These are phyloP conservation scores for Solanum tarijense DNA, from an alignment of 257 asterid genomes.

Conservation along the genomic window DNA sequence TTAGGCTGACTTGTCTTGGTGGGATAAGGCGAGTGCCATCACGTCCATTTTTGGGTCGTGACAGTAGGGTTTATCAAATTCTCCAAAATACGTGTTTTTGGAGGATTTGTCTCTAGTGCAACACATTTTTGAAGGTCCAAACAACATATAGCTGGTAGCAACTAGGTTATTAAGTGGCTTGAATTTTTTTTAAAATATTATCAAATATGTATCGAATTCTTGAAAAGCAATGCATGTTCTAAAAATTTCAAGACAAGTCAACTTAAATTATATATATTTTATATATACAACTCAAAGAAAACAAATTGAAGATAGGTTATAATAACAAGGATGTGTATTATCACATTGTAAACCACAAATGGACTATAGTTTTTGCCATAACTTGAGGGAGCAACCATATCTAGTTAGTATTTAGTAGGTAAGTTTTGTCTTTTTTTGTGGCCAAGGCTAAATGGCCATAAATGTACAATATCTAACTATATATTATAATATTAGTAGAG, in stretches of 20 bases:
- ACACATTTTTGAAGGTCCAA: not conserved
- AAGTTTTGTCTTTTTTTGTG: constrained; percentile 8
- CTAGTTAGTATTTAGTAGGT: not conserved
- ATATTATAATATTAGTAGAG: constrained; percentile 7
- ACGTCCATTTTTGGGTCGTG: too few species aligned
- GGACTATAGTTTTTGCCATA: not conserved
- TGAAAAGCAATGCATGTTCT: not conserved
- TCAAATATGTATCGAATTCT: not conserved
- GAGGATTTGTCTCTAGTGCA: not conserved
- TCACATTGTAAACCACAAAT: not conserved
- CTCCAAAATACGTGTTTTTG: too few species aligned
- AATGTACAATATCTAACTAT: constrained; percentile 25
- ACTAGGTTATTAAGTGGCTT: too few species aligned
- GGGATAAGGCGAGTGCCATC: too few species aligned
- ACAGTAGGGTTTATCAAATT: not conserved
- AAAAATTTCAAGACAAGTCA: not conserved
- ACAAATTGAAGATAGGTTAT: not conserved
- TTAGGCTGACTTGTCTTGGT: too few species aligned
- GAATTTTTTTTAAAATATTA: fast-evolving
- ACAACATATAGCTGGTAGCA: not conserved
- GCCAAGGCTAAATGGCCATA: constrained; percentile 8
- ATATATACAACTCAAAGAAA: not conserved
- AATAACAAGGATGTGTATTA: not conserved
- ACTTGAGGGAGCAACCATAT: not conserved
- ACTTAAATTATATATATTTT: not conserved